Percentiles rank a stretch among this genome's conserved stretches.
phyloP scores from a whole-genome alignment of 2,329 filamentous ascomycete species.

The Talaromyces sp. region DNA sequence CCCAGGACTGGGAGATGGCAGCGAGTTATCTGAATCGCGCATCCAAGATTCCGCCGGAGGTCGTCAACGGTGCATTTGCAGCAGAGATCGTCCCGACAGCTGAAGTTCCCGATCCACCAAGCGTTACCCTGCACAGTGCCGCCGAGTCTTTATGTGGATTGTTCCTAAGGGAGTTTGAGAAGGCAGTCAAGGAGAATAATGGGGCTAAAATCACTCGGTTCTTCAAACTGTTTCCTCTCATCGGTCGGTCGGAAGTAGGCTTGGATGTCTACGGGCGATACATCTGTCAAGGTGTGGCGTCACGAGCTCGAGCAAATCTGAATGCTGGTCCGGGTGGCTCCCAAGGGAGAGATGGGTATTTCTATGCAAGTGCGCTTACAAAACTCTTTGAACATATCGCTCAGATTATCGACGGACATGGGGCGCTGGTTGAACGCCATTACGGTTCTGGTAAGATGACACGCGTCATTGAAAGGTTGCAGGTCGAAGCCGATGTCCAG shows the following conservation, averaged over 20 bases:
- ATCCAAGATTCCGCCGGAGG: constrained; percentile 70
- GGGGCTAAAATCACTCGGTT: constrained; percentile 87
- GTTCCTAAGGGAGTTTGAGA: constrained; percentile 92
- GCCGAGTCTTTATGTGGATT: constrained; percentile 84
- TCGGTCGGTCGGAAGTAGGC: constrained; percentile 81
- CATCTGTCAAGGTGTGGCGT: constrained; percentile 89
- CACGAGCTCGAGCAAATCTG: constrained; percentile 72
- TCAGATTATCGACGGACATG: constrained; percentile 89
- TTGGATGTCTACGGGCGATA: constrained; percentile 93
- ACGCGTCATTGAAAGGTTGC: constrained; percentile 84
- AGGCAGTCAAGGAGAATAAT: constrained; percentile 79
- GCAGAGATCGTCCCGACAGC: constrained; percentile 90
- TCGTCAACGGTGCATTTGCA: constrained; percentile 79
- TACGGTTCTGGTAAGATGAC: constrained; percentile 93
- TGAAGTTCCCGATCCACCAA: constrained; percentile 88
- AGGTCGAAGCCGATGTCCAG: constrained; percentile 92
- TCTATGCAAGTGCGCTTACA: constrained; percentile 85
- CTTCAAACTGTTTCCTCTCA: constrained; percentile 95
- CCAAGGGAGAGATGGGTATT: constrained; percentile 70
- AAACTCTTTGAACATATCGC: constrained; percentile 96
- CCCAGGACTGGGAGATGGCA: constrained; percentile 97
- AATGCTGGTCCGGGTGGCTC: constrained; percentile 59
- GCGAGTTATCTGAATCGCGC: constrained; percentile 84
- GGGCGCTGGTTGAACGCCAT: constrained; percentile 83
- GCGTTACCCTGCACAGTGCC: constrained; percentile 77